A percentile compares a stretch with the other conserved stretches of the same genome.
These are phyloP conservation scores for Dissophora ornata DNA, from an alignment of 192 early-diverging fungal genomes.

Conservation along the genomic window DNA sequence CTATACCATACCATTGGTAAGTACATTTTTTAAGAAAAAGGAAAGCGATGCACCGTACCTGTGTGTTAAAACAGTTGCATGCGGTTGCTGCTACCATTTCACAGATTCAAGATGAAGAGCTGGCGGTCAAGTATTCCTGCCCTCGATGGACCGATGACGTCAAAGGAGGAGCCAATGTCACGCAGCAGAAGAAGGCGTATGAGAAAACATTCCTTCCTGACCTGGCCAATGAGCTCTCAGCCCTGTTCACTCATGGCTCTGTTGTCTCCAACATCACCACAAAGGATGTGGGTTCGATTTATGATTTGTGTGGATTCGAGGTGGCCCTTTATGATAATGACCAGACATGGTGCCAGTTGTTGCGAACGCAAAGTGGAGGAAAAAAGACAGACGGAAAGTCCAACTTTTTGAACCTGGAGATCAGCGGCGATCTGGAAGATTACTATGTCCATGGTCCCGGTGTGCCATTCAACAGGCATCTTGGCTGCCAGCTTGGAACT, in stretches of 20 bases:
- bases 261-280: constrained; percentile 18
- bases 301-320: constrained; percentile 35
- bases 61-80: too few species aligned
- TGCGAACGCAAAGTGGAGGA: not conserved
- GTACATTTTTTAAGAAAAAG: too few species aligned
- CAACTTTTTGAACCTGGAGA: constrained; percentile 26
- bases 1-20: constrained; percentile 31
- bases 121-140: constrained; percentile 49
- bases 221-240: constrained; percentile 12
- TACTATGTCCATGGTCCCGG: constrained; percentile 43
- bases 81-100: too few species aligned
- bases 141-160: constrained; percentile 39
- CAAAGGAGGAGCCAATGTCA: constrained; percentile 6
- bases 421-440: constrained; percentile 26
- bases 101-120: constrained; percentile 35
- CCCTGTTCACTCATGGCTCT: not conserved
- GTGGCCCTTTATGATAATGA: constrained; percentile 27
- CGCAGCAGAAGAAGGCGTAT: not conserved
- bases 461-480: constrained; percentile 42
- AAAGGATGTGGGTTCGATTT: constrained; percentile 28
- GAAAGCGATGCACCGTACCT: too few species aligned
- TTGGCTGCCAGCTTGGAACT: constrained; percentile 34
- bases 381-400: not conserved
- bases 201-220: constrained; percentile 14
- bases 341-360: constrained; percentile 42